These are phyloP conservation scores for Nakazawaea populi DNA, from an alignment of 805 yeast genomes.

Conservation along the genomic window DNA sequence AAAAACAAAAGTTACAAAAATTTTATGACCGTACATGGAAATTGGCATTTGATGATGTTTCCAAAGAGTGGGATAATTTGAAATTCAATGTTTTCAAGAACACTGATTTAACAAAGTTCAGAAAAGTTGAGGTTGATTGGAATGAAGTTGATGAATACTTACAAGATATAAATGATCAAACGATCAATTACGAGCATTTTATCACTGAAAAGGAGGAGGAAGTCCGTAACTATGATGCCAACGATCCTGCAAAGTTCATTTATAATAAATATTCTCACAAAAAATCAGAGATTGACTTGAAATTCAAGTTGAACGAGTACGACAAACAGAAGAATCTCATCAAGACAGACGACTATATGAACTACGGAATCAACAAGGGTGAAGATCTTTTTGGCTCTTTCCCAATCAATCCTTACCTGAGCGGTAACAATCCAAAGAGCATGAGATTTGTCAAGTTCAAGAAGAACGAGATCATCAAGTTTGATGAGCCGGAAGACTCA, in stretches of 20 bases:
- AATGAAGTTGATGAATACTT: constrained; percentile 50
- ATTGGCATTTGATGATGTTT: constrained; percentile 75
- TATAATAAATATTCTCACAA: constrained; percentile 6
- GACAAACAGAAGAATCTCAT: constrained; percentile 13
- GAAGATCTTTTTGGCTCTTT: constrained; percentile 24
- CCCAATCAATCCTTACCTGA: constrained; percentile 23
- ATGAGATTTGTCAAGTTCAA: constrained; percentile 26
- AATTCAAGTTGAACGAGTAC: constrained; percentile 6
- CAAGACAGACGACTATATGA: constrained; percentile 9
- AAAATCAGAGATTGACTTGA: constrained; percentile 12
- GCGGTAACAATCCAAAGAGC: constrained; percentile 23
- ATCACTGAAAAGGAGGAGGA: constrained; percentile 13
- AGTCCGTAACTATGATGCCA: constrained; percentile 11
- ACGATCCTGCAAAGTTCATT: constrained; percentile 10
- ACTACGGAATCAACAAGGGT: constrained; percentile 11
- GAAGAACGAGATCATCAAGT: constrained; percentile 21
- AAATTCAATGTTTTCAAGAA: constrained; percentile 69
- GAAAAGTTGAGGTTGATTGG: constrained; percentile 62
- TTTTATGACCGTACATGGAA: constrained; percentile 73
- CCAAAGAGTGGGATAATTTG: constrained; percentile 65
- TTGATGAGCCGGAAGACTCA: constrained; percentile 15
- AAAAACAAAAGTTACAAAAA: constrained; percentile 58
- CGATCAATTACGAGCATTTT: constrained; percentile 10
- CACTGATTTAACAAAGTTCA: constrained; percentile 50
- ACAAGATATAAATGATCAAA: constrained; percentile 19